Conservation (phyloP, 805 yeast species). For the Schizosaccharomyces pombe region DNA sequence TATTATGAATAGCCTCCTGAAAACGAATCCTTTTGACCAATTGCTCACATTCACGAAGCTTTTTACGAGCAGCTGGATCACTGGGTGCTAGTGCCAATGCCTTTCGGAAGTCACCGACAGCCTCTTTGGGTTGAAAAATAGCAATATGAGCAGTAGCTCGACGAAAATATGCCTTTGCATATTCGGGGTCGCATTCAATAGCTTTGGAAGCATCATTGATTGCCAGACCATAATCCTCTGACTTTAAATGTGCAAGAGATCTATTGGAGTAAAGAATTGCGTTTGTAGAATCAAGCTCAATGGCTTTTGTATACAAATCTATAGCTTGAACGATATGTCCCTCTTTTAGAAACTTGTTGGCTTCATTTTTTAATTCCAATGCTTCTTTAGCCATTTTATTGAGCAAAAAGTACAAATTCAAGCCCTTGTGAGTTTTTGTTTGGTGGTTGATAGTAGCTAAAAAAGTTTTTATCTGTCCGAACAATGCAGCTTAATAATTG, state of each 20-base stretch:
- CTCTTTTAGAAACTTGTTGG: constrained; percentile 68
- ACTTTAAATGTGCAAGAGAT: constrained; percentile 63
- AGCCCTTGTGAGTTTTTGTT: no score
- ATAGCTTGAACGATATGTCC: constrained; percentile 51
- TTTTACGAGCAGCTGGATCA: constrained; percentile 42
- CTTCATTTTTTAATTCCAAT: constrained; percentile 57
- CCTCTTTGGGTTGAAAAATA: constrained; percentile 47
- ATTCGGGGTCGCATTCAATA: constrained; percentile 37
- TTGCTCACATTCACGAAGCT: constrained; percentile 37
- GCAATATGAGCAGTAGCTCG: constrained; percentile 67
- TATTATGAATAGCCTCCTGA: constrained; percentile 65
- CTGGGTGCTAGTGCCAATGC: constrained; percentile 41
- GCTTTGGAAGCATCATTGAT: constrained; percentile 56
- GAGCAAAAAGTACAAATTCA: no score
- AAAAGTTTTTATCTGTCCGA: no score
- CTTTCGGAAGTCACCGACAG: constrained; percentile 40
- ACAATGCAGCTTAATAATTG: no score
- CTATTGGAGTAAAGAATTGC: constrained; percentile 83
- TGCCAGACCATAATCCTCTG: constrained; percentile 72
- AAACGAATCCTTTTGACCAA: constrained; percentile 54
- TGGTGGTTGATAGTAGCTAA: no score
- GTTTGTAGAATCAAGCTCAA: constrained; percentile 42
- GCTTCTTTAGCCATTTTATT: constrained; percentile 30
- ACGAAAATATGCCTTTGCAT: constrained; percentile 65
- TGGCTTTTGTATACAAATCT: constrained; percentile 57